Evolutionary conservation across 441 rosid species (phyloP).

Genomic region (Manihot esculenta): DNA sequence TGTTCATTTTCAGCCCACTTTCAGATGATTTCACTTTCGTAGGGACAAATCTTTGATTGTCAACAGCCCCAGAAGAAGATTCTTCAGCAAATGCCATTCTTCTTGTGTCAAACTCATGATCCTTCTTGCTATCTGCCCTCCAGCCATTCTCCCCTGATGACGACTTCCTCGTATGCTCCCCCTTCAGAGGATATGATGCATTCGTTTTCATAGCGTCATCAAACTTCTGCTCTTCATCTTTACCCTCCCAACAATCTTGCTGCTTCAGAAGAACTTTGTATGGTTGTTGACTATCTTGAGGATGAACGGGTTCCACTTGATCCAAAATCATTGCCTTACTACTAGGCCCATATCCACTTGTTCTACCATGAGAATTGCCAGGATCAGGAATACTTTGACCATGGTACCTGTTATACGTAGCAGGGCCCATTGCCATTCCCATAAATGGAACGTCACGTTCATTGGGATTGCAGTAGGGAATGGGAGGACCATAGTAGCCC

Average conservation of each 20-base stretch:
- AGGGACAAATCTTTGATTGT: slow-evolving; percentile 29
- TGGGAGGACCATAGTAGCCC: slow-evolving; percentile 81
- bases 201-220: slow-evolving; percentile 39
- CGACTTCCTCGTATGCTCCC: slow-evolving; percentile 38
- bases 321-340: slow-evolving; percentile 46
- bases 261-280: slow-evolving; percentile 80
- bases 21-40: slow-evolving; percentile 41
- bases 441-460: slow-evolving; percentile 76
- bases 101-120: slow-evolving; percentile 35
- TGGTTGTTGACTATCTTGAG: slow-evolving; percentile 54
- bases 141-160: slow-evolving; percentile 49
- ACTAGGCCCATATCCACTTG: slow-evolving; percentile 56
- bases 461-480: slow-evolving; percentile 64
- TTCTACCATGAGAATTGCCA: slow-evolving; percentile 46
- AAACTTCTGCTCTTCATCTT: slow-evolving; percentile 47
- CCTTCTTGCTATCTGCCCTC: slow-evolving; percentile 41
- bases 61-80: slow-evolving; percentile 35
- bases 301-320: slow-evolving; percentile 55
- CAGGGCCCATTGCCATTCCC: slow-evolving; percentile 72
- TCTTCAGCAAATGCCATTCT: slow-evolving; percentile 33
- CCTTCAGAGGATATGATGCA: slow-evolving; percentile 40
- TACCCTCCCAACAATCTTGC: slow-evolving; percentile 61
- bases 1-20: slow-evolving; percentile 30
- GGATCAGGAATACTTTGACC: slow-evolving; percentile 57
- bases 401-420: slow-evolving; percentile 53